phyloP scores from a whole-genome alignment of 768 basidiomycete species.

The Auriscalpium orientale region DNA sequence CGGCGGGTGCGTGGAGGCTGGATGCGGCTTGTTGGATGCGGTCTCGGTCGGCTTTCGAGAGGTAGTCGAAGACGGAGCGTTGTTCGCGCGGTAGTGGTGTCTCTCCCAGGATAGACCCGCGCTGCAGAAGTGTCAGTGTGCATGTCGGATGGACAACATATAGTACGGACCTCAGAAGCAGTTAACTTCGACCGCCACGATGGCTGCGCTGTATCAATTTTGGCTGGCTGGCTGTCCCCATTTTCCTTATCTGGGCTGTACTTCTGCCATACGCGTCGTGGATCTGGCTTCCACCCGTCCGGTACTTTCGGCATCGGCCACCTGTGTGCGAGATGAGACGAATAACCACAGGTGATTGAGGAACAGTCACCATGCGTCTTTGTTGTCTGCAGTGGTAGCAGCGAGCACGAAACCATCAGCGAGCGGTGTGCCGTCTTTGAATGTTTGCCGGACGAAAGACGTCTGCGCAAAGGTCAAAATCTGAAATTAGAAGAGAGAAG shows the following conservation, averaged over 20 bases:
- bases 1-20: constrained; percentile 16
- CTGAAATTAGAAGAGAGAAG: too few relatives aligned
- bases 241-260: constrained; percentile 30
- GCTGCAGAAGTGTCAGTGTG: constrained; percentile 33
- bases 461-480: constrained; percentile 13
- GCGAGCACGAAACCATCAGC: constrained; percentile 72
- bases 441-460: constrained; percentile 29
- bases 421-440: constrained; percentile 70
- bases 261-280: constrained; percentile 63
- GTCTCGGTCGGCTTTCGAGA: constrained; percentile 88
- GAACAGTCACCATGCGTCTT: constrained; percentile 57
- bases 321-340: constrained; percentile 36
- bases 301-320: constrained; percentile 82
- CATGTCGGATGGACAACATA: background rate
- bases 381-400: constrained; percentile 48
- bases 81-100: constrained; percentile 58
- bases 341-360: constrained; percentile 9
- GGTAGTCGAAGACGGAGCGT: constrained; percentile 87
- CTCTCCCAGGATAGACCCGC: constrained; percentile 81
- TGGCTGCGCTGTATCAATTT: constrained; percentile 45
- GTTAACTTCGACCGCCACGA: constrained; percentile 11
- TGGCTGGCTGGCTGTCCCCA: constrained; percentile 28
- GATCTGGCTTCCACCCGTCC: constrained; percentile 79
- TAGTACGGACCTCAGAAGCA: constrained; percentile 3
- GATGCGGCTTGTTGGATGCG: constrained; percentile 59